A percentile compares a stretch with the other conserved stretches of the same genome.
Conservation (phyloP, 2,329 filamentous ascomycete species). For the Raffaelea ambrosiae region DNA sequence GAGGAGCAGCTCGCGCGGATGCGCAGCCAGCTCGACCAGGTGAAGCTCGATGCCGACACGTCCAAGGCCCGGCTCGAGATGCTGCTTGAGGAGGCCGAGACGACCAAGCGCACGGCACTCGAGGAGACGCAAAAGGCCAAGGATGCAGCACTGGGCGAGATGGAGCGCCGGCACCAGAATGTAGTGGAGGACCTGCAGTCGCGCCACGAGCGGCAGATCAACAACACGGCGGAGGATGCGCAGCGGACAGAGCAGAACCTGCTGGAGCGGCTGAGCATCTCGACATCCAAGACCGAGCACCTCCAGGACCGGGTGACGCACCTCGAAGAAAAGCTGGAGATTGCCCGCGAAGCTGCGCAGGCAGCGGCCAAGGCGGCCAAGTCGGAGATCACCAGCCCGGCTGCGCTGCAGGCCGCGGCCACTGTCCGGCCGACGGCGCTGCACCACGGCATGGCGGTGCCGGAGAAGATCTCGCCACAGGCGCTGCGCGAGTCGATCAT, state of each 20-base stretch:
- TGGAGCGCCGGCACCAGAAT: slow-evolving; percentile 53
- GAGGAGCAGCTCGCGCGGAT: slow-evolving; percentile 70
- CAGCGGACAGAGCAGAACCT: slow-evolving; percentile 72
- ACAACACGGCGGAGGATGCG: slow-evolving; percentile 70
- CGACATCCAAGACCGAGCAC: slow-evolving; percentile 76
- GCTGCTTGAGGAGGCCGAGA: slow-evolving; percentile 71
- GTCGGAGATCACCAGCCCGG: slow-evolving; percentile 3
- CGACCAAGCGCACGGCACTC: slow-evolving; percentile 38
- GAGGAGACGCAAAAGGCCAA: slow-evolving; percentile 21
- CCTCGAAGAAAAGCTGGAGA: slow-evolving; percentile 83
- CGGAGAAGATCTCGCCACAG: slow-evolving; percentile 88
- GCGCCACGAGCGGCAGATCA: slow-evolving; percentile 66
- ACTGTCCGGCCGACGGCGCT: slow-evolving; percentile 16
- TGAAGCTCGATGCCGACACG: slow-evolving; percentile 72
- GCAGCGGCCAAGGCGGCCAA: slow-evolving; percentile 73
- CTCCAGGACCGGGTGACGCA: slow-evolving; percentile 77
- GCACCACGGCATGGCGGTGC: slow-evolving; percentile 41
- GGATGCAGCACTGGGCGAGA: slow-evolving; percentile 36
- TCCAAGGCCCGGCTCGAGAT: slow-evolving; percentile 74
- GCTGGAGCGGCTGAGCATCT: slow-evolving; percentile 70
- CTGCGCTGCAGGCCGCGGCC: slow-evolving; percentile 20
- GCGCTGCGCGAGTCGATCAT: slow-evolving; percentile 93
- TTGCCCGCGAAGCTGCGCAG: slow-evolving; percentile 78
- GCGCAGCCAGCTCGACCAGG: slow-evolving; percentile 66
- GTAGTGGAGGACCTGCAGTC: slow-evolving; percentile 66